Evolutionary conservation across 805 yeast genomes (phyloP).

Genomic region (Nadsonia fulvescens): DNA sequence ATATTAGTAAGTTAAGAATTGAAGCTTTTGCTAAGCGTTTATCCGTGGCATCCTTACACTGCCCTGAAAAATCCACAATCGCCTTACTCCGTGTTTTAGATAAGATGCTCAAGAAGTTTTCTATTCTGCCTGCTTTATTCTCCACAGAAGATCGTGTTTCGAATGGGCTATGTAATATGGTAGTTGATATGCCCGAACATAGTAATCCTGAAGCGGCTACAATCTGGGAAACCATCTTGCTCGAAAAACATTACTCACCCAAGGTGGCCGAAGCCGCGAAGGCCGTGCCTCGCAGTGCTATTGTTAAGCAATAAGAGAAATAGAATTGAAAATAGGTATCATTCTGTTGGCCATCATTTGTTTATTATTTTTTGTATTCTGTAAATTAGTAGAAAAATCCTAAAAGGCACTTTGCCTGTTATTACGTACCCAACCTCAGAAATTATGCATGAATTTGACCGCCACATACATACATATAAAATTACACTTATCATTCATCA

Average conservation of each 20-base stretch:
- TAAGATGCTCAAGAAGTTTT: slow-evolving; percentile 51
- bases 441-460: too few relatives aligned
- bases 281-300: slow-evolving; percentile 6
- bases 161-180: slow-evolving; percentile 60
- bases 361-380: too few relatives aligned
- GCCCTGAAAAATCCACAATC: slow-evolving; percentile 76
- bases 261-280: slow-evolving; percentile 48
- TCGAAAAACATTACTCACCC: slow-evolving; percentile 74
- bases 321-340: too few relatives aligned
- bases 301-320: slow-evolving; percentile 1
- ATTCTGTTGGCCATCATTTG: too few relatives aligned
- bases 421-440: too few relatives aligned
- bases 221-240: slow-evolving; percentile 69
- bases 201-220: slow-evolving; percentile 79
- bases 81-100: slow-evolving; percentile 67
- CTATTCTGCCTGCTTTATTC: slow-evolving; percentile 56
- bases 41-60: slow-evolving; percentile 44
- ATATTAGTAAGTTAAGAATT: slow-evolving; percentile 21
- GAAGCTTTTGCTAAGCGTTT: slow-evolving; percentile 71
- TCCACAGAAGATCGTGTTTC: slow-evolving; percentile 77
- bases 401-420: too few relatives aligned
- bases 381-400: too few relatives aligned
- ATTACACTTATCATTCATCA: too few relatives aligned
- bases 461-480: too few relatives aligned
- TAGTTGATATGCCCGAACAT: slow-evolving; percentile 48